Conservation (phyloP, 2,329 filamentous ascomycete genomes). For the Fusarium globosum region DNA sequence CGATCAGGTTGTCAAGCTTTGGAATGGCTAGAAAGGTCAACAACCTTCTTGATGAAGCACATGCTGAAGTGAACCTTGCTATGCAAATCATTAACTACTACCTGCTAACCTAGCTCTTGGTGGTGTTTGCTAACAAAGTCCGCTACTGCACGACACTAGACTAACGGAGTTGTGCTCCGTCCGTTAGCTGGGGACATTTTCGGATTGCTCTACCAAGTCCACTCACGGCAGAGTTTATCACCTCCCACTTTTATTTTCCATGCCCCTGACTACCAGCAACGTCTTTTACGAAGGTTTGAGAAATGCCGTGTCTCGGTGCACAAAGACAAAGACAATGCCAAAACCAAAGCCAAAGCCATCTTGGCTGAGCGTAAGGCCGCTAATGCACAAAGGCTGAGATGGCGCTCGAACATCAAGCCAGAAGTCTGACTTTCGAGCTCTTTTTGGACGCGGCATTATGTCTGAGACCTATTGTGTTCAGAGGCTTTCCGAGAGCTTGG, state of each 20-base stretch:
- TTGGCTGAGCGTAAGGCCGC: neutral
- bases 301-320: neutral
- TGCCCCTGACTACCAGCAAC: slow-evolving; percentile 19
- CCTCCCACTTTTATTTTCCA: neutral
- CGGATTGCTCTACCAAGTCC: neutral
- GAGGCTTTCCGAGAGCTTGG: neutral
- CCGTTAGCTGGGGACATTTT: neutral
- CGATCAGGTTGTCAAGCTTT: neutral
- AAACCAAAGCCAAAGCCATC: neutral
- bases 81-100: neutral
- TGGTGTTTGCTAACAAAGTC: slow-evolving; percentile 7
- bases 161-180: neutral
- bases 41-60: neutral
- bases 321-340: neutral
- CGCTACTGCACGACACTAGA: slow-evolving; percentile 1
- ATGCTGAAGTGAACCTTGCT: neutral
- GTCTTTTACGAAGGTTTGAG: neutral
- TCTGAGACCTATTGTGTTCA: slow-evolving; percentile 1
- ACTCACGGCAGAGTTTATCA: neutral
- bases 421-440: neutral
- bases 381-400: slow-evolving; percentile 8
- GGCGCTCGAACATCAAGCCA: slow-evolving; percentile 1
- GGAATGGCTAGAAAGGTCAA: neutral
- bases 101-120: neutral
- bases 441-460: neutral